phyloP scores from a whole-genome alignment of 108 stramenopile species.

The Cyclostephanos invisitatus region DNA sequence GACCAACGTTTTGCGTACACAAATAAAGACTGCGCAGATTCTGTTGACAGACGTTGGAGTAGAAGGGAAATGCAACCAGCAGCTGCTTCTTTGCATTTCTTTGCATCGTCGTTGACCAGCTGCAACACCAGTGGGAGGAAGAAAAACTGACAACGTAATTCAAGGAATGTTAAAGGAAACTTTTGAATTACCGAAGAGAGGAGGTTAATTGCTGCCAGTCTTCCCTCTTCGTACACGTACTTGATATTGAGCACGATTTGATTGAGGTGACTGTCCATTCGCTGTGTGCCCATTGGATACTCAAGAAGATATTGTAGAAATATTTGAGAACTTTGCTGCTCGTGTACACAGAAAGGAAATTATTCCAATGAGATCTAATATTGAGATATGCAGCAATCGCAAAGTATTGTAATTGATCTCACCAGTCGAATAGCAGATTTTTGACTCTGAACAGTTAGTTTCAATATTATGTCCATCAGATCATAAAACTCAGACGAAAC shows the following conservation, averaged over 20 bases:
- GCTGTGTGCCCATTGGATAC: constrained; percentile 83
- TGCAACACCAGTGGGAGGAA: constrained; percentile 88
- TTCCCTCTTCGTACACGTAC: constrained; percentile 89
- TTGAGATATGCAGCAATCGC: background rate
- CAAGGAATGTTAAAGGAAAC: constrained; percentile 68
- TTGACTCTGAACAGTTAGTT: constrained; percentile 80
- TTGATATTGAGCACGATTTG: constrained; percentile 84
- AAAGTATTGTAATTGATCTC: constrained; percentile 30
- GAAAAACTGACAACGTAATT: constrained; percentile 67
- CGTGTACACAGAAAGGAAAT: background rate
- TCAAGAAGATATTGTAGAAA: constrained; percentile 84
- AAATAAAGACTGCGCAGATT: constrained; percentile 61
- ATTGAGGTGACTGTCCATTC: constrained; percentile 74
- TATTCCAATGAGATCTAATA: background rate
- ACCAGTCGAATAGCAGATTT: constrained; percentile 72
- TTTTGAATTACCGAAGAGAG: constrained; percentile 61
- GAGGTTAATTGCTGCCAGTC: constrained; percentile 73
- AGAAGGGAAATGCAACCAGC: constrained; percentile 57
- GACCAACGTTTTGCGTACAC: constrained; percentile 76
- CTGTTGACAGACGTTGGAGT: constrained; percentile 61
- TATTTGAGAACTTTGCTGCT: constrained; percentile 69
- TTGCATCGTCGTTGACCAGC: constrained; percentile 86
- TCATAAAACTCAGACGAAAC: constrained; percentile 87
- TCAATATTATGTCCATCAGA: constrained; percentile 79
- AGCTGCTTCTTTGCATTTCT: constrained; percentile 73